Evolutionary conservation across 768 basidiomycete genomes (phyloP).

Genomic region (Suillus americanus): DNA sequence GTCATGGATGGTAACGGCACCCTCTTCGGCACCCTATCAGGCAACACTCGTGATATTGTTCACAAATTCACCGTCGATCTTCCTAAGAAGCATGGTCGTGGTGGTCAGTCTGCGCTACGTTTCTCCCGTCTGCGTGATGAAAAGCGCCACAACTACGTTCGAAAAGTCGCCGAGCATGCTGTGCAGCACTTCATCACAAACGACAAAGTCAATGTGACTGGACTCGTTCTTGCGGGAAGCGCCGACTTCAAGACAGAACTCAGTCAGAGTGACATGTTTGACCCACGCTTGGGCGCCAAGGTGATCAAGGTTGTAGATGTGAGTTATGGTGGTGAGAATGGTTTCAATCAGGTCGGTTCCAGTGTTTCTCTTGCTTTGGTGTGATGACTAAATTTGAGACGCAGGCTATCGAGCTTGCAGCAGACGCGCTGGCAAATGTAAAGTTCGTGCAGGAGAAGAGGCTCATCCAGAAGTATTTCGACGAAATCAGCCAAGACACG

Average conservation of each 20-base stretch:
- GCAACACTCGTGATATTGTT: constrained; percentile 94
- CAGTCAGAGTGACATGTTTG: constrained; percentile 95
- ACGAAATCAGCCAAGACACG: constrained; percentile 98
- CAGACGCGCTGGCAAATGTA: constrained; percentile 95
- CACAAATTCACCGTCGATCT: constrained; percentile 99
- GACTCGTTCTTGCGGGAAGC: constrained; percentile 92
- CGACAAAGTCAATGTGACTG: constrained; percentile 98
- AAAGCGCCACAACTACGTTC: constrained; percentile 99
- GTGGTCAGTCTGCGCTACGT: constrained; percentile 99
- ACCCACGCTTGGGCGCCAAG: constrained; percentile 82
- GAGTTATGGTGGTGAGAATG: constrained; percentile 97
- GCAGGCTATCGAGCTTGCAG: constrained; percentile 94
- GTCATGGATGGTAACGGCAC: constrained; percentile 99
- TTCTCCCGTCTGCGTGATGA: constrained; percentile 99
- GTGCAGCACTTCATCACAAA: constrained; percentile 98
- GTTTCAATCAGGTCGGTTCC: constrained; percentile 91
- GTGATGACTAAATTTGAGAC: constrained; percentile 5
- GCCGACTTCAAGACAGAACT: constrained; percentile 99
- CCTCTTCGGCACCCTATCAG: constrained; percentile 92
- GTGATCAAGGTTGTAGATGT: constrained; percentile 99
- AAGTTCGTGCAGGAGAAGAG: constrained; percentile 99
- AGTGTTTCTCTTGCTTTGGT: neutral
- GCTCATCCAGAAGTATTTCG: constrained; percentile 97
- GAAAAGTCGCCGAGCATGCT: constrained; percentile 95
- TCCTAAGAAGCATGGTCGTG: constrained; percentile 99